Evolutionary conservation across 441 rosid genomes (phyloP).

Genomic region (Jatropha multifida): DNA sequence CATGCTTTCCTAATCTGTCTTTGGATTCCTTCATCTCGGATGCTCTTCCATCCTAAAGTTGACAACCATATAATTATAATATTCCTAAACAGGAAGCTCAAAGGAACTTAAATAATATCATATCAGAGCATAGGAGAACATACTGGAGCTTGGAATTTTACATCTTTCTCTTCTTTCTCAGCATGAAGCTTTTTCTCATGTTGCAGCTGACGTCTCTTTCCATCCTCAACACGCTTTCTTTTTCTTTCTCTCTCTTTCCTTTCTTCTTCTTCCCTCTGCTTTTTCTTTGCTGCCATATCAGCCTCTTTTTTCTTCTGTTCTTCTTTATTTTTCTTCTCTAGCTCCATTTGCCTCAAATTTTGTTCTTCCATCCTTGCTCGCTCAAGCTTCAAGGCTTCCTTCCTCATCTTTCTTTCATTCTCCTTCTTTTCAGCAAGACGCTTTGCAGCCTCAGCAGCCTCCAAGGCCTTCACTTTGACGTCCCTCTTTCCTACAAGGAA

Average conservation of each 20-base stretch:
- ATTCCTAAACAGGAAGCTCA: slow-evolving; percentile 9
- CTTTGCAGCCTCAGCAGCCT: slow-evolving; percentile 85
- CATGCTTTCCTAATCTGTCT: slow-evolving; percentile 31
- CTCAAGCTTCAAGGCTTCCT: slow-evolving; percentile 79
- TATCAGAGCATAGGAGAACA: slow-evolving; percentile 18
- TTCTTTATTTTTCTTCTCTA: slow-evolving; percentile 72
- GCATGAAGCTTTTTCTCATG: slow-evolving; percentile 41
- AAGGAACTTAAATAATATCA: background rate
- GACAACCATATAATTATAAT: slow-evolving; percentile 17
- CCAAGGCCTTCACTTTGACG: slow-evolving; percentile 86
- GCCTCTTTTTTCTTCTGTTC: slow-evolving; percentile 76
- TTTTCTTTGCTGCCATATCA: slow-evolving; percentile 71
- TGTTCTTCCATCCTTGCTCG: slow-evolving; percentile 72
- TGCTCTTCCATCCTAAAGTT: slow-evolving; percentile 40
- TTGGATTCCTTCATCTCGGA: slow-evolving; percentile 36
- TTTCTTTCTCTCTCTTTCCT: slow-evolving; percentile 65
- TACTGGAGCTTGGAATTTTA: slow-evolving; percentile 48
- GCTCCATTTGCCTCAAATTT: slow-evolving; percentile 59
- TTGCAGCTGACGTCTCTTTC: slow-evolving; percentile 55
- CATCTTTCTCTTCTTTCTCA: slow-evolving; percentile 48
- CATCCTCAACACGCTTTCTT: slow-evolving; percentile 63
- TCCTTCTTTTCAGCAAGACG: slow-evolving; percentile 85
- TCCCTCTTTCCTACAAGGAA: slow-evolving; percentile 73
- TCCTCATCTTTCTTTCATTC: slow-evolving; percentile 77
- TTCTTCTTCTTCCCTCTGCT: slow-evolving; percentile 73